These are phyloP conservation scores for Santalum album DNA, from an alignment of 164 flowering plant species.

Conservation along the genomic window DNA sequence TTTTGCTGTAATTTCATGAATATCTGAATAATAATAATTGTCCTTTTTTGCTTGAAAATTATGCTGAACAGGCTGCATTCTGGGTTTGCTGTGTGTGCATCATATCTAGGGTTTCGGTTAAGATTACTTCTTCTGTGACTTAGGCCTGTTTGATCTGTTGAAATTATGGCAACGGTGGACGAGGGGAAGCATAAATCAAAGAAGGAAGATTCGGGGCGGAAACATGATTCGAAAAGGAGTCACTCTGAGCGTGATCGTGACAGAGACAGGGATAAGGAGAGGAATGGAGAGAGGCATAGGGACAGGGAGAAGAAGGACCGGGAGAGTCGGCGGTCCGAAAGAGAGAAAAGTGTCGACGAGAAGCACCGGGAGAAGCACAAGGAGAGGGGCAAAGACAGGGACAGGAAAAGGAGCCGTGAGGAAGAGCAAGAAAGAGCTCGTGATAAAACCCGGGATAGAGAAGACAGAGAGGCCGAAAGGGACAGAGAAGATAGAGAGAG, in stretches of 20 bases:
- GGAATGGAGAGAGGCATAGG: constrained; percentile 13
- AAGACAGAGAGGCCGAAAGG: constrained; percentile 9
- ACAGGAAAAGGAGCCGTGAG: constrained; percentile 7
- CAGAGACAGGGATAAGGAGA: constrained; percentile 9
- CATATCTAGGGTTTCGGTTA: too few relatives aligned
- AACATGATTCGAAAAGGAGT: constrained; percentile 35
- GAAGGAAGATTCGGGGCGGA: constrained; percentile 39
- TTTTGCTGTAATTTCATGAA: too few relatives aligned
- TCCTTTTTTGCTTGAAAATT: too few relatives aligned
- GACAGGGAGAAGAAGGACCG: constrained; percentile 13
- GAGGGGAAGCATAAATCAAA: constrained; percentile 45
- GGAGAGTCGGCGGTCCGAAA: not conserved
- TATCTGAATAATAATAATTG: too few relatives aligned
- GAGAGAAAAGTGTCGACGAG: not conserved
- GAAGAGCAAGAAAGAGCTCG: constrained; percentile 9
- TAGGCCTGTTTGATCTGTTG: not conserved
- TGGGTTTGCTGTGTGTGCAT: too few relatives aligned
- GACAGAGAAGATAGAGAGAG: constrained; percentile 8
- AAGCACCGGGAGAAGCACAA: constrained; percentile 5
- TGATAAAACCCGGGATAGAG: not conserved
- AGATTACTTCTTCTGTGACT: not conserved
- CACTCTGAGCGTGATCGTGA: constrained; percentile 21
- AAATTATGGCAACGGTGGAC: not conserved
- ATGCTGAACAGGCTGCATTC: too few relatives aligned
- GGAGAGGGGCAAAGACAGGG: not conserved